Evolutionary conservation across 345 rosid species (phyloP).

Genomic region (Noccaea caerulescens): DNA sequence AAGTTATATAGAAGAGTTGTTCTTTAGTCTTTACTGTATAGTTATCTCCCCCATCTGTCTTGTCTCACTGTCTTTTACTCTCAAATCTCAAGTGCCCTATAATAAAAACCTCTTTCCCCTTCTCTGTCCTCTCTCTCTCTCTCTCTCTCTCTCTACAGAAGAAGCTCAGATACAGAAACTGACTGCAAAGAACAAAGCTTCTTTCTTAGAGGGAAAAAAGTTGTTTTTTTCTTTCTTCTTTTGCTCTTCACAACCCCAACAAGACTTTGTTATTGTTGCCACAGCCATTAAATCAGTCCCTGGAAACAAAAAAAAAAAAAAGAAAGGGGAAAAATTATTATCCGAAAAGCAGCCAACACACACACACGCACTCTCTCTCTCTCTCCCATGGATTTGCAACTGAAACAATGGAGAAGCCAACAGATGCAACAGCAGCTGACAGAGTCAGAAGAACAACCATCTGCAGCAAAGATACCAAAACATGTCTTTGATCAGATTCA

Average conservation of each 20-base stretch:
- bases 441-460: constrained; percentile 64
- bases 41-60: constrained; percentile 52
- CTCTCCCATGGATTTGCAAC: constrained; percentile 80
- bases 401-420: constrained; percentile 90
- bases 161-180: constrained; percentile 48
- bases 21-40: constrained; percentile 22
- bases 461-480: constrained; percentile 76
- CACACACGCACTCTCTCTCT: constrained; percentile 27
- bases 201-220: background rate
- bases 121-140: constrained; percentile 46
- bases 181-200: constrained; percentile 45
- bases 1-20: constrained; percentile 17
- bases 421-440: constrained; percentile 42
- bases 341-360: constrained; percentile 40
- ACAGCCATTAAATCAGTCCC: constrained; percentile 25
- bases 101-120: constrained; percentile 49
- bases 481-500: constrained; percentile 58
- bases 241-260: constrained; percentile 49
- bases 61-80: constrained; percentile 70
- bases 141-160: constrained; percentile 47
- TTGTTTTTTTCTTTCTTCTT: constrained; percentile 30
- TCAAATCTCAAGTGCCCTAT: constrained; percentile 48
- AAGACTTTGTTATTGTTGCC: constrained; percentile 29
- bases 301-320: background rate
- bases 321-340: constrained; percentile 1